Conservation (phyloP, 306 rosid species). For the Quercus cerris region DNA sequence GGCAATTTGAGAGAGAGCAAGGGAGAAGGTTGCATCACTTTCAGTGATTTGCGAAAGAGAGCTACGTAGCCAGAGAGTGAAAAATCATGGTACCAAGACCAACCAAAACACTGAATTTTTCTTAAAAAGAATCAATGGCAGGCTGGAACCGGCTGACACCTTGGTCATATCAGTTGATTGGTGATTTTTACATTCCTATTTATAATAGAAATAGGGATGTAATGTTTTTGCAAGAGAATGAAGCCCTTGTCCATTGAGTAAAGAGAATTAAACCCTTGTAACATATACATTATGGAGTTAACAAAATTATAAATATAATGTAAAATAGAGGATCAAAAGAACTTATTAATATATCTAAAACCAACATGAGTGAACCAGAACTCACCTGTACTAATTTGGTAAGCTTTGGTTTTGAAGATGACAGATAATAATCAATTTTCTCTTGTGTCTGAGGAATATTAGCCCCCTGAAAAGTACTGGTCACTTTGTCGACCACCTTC, state of each 20-base stretch:
- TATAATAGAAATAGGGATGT: background rate
- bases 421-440: slow-evolving; percentile 81
- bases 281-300: too few species aligned
- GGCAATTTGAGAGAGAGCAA: too few species aligned
- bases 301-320: too few species aligned
- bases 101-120: too few species aligned
- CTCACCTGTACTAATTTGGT: slow-evolving; percentile 92
- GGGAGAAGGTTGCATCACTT: too few species aligned
- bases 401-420: slow-evolving; percentile 76
- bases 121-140: too few species aligned
- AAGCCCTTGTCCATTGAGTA: background rate
- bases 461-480: slow-evolving; percentile 54
- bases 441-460: slow-evolving; percentile 87
- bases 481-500: slow-evolving; percentile 94
- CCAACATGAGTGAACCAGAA: slow-evolving; percentile 25
- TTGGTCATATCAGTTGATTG: too few species aligned
- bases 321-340: background rate
- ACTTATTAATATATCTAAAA: background rate
- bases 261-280: background rate
- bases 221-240: background rate
- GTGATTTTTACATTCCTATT: background rate
- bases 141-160: too few species aligned
- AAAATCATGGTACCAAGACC: too few species aligned
- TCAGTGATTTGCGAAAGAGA: too few species aligned
- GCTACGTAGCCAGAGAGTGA: too few species aligned